Evolutionary conservation across 148 eudicot genomes (phyloP), one percentile per base, ranked within the genome.

Genomic region (Rhododendron ovatum): DNA sequence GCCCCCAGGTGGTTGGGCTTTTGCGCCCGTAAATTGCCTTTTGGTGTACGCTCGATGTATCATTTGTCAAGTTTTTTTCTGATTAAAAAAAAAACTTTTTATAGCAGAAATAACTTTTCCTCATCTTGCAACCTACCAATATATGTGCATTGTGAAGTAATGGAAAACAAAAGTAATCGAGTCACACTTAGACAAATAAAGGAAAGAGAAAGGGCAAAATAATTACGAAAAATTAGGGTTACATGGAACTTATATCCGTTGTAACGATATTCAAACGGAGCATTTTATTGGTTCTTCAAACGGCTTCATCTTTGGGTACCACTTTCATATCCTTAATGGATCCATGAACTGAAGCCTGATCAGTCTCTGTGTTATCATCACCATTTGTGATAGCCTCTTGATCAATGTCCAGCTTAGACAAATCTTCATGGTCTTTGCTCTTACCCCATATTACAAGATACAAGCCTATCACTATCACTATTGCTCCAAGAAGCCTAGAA

Each of bases 381-480:
- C 39, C 73, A 37, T 28, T 24, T 33, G 14, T 28, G 63, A 8
- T 7, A 53, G 83, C 28, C 33, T 45, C 13, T 17, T 85, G 82
- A 71, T 89, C 87, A 33, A 4, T 79, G 26, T 24, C 55, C 14
- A n/a, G 10, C 14, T 87, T 85, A 37, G 86, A 77, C 6, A 33
- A 41, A 82, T 50, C 39, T 81, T 67, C 76, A 18, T 87, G 28
- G 73, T 92, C 94, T 47, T 86, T 88, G 86, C 82, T 80, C 85
- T 90, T 91, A 2, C 92, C 91, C 92, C 92, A 89, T 74, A 90
- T 39, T 15, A 91, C 92, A 12, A 91, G 43, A 80, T 92, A 92
- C 71, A 92, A 48, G 18, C 94, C 94, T 15, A 81, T 18, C 55
- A 92, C 94, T 6, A 92, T 92, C 45, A 91, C 82, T 3, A 59